A percentile compares a stretch with the other conserved stretches of the same genome.
Conservation (phyloP, 2,329 filamentous ascomycete species). For the Botrytis tulipae region DNA sequence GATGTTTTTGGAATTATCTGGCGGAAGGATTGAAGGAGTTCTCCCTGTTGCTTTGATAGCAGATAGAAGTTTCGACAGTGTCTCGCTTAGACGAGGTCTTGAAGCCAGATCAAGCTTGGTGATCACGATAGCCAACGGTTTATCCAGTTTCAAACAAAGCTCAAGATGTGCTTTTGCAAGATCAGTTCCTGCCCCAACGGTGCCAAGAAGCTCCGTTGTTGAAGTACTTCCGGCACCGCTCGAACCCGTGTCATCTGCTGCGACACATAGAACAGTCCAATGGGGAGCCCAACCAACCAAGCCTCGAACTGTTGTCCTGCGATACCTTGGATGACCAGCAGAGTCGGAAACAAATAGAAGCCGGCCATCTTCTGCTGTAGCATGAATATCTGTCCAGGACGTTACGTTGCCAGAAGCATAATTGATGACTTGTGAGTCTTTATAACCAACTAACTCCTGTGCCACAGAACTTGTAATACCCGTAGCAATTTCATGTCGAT, state of each 20-base stretch:
- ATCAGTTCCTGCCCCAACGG: constrained; percentile 60
- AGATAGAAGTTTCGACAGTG: constrained; percentile 71
- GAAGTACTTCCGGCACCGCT: constrained; percentile 43
- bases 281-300: constrained; percentile 96
- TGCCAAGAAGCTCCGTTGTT: constrained; percentile 51
- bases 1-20: constrained; percentile 50
- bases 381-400: constrained; percentile 93
- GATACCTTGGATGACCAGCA: constrained; percentile 84
- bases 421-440: constrained; percentile 63
- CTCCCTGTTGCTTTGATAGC: constrained; percentile 73
- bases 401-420: constrained; percentile 84
- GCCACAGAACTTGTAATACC: constrained; percentile 93
- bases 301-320: constrained; percentile 82
- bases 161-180: constrained; percentile 78
- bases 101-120: constrained; percentile 90
- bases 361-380: constrained; percentile 67
- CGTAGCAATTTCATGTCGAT: constrained; percentile 88
- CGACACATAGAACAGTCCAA: constrained; percentile 86
- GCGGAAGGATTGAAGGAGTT: constrained; percentile 69
- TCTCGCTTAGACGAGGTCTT: constrained; percentile 65
- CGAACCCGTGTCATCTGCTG: constrained; percentile 65
- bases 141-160: constrained; percentile 75
- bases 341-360: constrained; percentile 90
- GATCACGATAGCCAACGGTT: constrained; percentile 78
- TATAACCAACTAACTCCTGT: constrained; percentile 89